phyloP scores from a whole-genome alignment of 192 early-diverging fungal species.

The Thamnidium elegans region DNA sequence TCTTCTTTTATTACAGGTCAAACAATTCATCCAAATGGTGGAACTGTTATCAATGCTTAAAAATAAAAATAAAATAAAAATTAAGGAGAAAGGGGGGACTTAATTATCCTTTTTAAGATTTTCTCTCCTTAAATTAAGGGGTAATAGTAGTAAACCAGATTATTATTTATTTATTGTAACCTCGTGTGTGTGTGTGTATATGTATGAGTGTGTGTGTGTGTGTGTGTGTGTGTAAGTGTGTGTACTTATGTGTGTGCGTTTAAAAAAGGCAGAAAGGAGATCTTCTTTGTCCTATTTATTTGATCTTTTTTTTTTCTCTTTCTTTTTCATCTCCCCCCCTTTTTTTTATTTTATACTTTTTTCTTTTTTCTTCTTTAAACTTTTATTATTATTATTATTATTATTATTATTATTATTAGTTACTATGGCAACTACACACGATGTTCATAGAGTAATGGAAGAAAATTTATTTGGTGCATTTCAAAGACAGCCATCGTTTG shows the following conservation, averaged over 20 bases:
- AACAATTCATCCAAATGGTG: constrained; percentile 45
- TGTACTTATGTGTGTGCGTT: background rate
- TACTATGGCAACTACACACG: constrained; percentile 24
- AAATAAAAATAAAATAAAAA: background rate
- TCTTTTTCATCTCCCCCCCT: background rate
- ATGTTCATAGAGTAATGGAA: constrained; percentile 27
- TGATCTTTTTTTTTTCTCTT: constrained; percentile 2
- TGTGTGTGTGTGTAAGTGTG: no score
- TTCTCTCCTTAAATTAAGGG: background rate
- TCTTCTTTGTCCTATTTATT: background rate
- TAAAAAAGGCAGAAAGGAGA: background rate
- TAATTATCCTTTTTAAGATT: background rate
- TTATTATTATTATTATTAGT: constrained; percentile 3
- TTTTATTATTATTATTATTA: constrained; percentile 6
- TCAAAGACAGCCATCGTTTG: constrained; percentile 11
- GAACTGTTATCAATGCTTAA: constrained; percentile 34
- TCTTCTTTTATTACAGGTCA: constrained; percentile 47
- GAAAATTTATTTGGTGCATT: constrained; percentile 20
- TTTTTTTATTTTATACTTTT: constrained; percentile 14
- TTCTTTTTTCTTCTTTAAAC: constrained; percentile 19
- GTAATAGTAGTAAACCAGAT: background rate
- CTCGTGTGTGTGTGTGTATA: no score
- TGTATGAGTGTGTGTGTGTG: no score
- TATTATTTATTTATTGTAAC: no score
- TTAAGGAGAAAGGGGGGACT: no score